These are phyloP conservation scores for Leishmania mexicana DNA, from an alignment of 208 protist species.

Conservation along the genomic window DNA sequence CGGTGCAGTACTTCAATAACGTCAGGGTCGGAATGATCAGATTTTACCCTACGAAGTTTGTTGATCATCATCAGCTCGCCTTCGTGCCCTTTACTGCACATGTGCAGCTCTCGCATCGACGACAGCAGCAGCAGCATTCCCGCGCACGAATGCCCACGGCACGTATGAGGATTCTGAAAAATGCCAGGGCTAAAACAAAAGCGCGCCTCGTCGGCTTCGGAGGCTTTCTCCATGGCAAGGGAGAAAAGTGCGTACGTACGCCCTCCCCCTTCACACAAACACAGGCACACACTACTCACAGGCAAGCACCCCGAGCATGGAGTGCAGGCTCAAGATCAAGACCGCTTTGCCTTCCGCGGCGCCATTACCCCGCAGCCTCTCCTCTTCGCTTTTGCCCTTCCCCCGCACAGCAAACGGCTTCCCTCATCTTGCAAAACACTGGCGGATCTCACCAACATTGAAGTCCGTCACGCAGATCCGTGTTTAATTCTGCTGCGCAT, in stretches of 20 bases:
- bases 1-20: slow-evolving; percentile 25
- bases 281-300: neutral
- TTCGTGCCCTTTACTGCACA: neutral
- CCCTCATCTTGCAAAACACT: neutral
- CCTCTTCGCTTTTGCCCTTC: neutral
- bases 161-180: neutral
- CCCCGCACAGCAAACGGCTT: neutral
- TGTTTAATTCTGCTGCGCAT: neutral
- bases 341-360: neutral
- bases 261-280: neutral
- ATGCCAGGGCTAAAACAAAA: neutral
- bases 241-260: neutral
- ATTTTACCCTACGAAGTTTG: slow-evolving; percentile 66
- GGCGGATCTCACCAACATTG: neutral
- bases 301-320: neutral
- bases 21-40: slow-evolving; percentile 38
- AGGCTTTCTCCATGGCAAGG: neutral
- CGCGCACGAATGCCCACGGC: neutral
- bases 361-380: neutral
- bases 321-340: neutral
- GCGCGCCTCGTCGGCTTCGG: neutral
- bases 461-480: neutral
- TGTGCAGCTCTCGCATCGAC: neutral
- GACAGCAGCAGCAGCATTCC: neutral
- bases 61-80: slow-evolving; percentile 7